phyloP scores from a whole-genome alignment of 75 land plant species.

The Cunninghamia lanceolata region DNA sequence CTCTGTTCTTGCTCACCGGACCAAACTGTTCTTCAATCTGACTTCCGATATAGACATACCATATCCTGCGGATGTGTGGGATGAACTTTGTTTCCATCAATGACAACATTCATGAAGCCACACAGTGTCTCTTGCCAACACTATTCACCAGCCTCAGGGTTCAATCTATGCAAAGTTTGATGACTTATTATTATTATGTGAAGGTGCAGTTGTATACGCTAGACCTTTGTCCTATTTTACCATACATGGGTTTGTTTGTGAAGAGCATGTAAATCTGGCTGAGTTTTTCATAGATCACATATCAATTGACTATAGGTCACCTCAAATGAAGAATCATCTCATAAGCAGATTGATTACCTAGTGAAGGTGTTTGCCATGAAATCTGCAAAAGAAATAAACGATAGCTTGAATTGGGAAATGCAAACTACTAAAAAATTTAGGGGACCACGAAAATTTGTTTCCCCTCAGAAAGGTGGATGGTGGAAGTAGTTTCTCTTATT shows the following conservation, averaged over 20 bases:
- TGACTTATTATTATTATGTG: slow-evolving; percentile 83
- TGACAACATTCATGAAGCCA: too few relatives aligned
- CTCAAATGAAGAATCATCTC: slow-evolving; percentile 71
- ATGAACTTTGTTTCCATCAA: too few relatives aligned
- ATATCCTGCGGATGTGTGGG: too few relatives aligned
- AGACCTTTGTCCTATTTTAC: slow-evolving; percentile 84
- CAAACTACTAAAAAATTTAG: not conserved
- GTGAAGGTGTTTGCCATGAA: slow-evolving; percentile 57
- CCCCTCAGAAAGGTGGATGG: slow-evolving; percentile 61
- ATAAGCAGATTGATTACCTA: slow-evolving; percentile 58
- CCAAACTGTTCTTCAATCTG: too few relatives aligned
- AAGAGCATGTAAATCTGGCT: slow-evolving; percentile 94
- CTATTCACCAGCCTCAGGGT: slow-evolving; percentile 96
- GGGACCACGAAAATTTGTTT: slow-evolving; percentile 13
- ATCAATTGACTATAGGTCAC: slow-evolving; percentile 88
- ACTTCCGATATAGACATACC: too few relatives aligned
- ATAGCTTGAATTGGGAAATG: not conserved
- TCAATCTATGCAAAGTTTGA: slow-evolving; percentile 95
- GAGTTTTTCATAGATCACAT: slow-evolving; percentile 97
- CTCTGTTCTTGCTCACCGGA: too few relatives aligned
- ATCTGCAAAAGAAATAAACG: slow-evolving; percentile 8
- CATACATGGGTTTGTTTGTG: slow-evolving; percentile 76
- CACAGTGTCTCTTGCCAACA: too few relatives aligned
- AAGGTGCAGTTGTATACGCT: slow-evolving; percentile 79
- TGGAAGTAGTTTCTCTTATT: slow-evolving; percentile 86